These are phyloP conservation scores for Fusarium verrucosum DNA, from an alignment of 2,329 filamentous ascomycete genomes.

Conservation along the genomic window DNA sequence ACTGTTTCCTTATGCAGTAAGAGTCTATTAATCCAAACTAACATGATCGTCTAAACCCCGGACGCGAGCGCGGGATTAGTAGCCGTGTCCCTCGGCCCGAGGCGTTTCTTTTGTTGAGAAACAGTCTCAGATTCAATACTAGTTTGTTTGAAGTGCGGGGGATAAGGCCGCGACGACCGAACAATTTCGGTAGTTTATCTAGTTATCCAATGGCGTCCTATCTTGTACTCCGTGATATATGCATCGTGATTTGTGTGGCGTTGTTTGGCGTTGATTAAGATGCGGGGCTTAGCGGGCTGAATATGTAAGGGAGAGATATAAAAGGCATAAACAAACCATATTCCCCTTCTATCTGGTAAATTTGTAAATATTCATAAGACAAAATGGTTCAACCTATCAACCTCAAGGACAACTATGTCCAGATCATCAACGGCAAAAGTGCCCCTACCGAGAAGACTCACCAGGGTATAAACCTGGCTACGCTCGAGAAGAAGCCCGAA, in stretches of 20 bases:
- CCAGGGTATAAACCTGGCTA: slow-evolving; percentile 46
- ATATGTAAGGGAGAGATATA: neutral
- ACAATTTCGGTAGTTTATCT: slow-evolving; percentile 3
- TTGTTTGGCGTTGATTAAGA: neutral
- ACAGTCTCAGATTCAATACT: neutral
- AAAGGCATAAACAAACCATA: neutral
- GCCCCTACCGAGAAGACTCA: slow-evolving; percentile 28
- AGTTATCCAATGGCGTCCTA: slow-evolving; percentile 2
- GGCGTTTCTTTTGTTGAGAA: slow-evolving; percentile 5
- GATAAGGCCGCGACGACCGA: neutral
- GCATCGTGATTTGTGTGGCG: slow-evolving; percentile 12
- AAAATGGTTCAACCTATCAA: slow-evolving; percentile 18
- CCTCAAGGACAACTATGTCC: slow-evolving; percentile 33
- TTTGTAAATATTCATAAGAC: neutral
- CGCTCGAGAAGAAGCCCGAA: slow-evolving; percentile 43
- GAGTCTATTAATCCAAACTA: neutral
- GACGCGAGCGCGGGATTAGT: neutral
- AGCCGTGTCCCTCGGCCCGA: slow-evolving; percentile 15
- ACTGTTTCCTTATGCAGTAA: neutral
- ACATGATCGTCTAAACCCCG: neutral
- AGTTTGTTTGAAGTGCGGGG: neutral
- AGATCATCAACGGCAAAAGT: slow-evolving; percentile 40
- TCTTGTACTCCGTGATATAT: neutral
- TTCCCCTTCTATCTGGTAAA: neutral
- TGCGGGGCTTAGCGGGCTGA: slow-evolving; percentile 18